These are phyloP conservation scores for Echinosophora koreensis DNA, from an alignment of 306 rosid genomes.

Conservation along the genomic window DNA sequence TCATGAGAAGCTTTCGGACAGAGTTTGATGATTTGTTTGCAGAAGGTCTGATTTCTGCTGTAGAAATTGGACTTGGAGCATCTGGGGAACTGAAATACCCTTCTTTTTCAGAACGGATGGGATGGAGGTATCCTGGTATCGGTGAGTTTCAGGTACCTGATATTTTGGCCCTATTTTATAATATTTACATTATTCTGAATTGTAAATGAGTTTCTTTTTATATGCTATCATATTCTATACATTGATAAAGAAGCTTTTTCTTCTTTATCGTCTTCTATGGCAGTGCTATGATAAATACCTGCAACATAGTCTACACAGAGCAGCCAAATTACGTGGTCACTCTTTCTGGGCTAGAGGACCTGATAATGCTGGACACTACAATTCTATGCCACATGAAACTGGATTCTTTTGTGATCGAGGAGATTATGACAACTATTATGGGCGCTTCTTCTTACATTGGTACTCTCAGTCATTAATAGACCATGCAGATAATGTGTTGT, in stretches of 20 bases:
- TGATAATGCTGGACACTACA: constrained; percentile 91
- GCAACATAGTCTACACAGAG: constrained; percentile 80
- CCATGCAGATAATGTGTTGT: constrained; percentile 92
- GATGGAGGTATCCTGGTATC: constrained; percentile 98
- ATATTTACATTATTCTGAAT: constrained; percentile 31
- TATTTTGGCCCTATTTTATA: constrained; percentile 36
- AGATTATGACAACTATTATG: constrained; percentile 96
- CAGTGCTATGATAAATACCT: constrained; percentile 96
- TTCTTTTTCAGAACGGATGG: constrained; percentile 89
- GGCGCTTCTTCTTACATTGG: constrained; percentile 98
- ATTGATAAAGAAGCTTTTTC: constrained; percentile 34
- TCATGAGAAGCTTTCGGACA: constrained; percentile 96
- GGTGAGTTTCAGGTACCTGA: constrained; percentile 99
- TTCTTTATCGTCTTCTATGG: constrained; percentile 43
- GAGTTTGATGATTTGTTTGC: constrained; percentile 92
- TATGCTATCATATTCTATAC: constrained; percentile 5
- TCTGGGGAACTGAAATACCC: constrained; percentile 98
- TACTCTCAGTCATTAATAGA: constrained; percentile 81
- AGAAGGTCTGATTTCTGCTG: constrained; percentile 78
- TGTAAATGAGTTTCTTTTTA: not conserved
- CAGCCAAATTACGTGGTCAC: constrained; percentile 92
- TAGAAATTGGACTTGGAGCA: constrained; percentile 93
- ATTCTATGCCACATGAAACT: constrained; percentile 93
- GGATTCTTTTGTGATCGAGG: constrained; percentile 97
- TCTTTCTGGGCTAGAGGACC: constrained; percentile 97